Conservation (phyloP, 345 rosid species). For the Cardamine occulta region DNA sequence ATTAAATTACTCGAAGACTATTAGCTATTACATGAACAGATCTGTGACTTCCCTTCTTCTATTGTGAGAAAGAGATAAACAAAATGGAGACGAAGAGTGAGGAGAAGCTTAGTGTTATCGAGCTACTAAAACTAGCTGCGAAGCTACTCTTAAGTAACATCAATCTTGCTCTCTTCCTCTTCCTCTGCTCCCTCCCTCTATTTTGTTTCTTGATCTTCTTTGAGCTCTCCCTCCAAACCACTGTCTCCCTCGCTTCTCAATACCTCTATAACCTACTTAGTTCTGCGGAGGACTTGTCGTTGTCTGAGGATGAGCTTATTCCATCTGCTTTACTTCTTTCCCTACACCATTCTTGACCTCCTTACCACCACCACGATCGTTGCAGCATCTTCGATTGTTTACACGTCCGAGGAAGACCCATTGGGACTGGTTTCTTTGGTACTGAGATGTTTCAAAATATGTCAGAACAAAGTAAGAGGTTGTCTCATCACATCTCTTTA, state of each 20-base stretch:
- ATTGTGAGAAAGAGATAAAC: background rate
- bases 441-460: slow-evolving; percentile 14
- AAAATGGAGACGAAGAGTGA: slow-evolving; percentile 21
- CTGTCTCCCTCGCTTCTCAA: slow-evolving; percentile 9
- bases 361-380: background rate
- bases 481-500: slow-evolving; percentile 49
- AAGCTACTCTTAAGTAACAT: slow-evolving; percentile 27
- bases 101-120: slow-evolving; percentile 43
- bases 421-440: slow-evolving; percentile 15
- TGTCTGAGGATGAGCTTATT: background rate
- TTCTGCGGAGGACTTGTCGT: background rate
- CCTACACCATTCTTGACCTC: slow-evolving; percentile 9
- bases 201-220: slow-evolving; percentile 44
- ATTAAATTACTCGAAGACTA: background rate
- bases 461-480: slow-evolving; percentile 36
- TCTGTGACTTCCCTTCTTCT: background rate
- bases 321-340: background rate
- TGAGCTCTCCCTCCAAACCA: slow-evolving; percentile 38
- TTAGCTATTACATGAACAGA: background rate
- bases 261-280: background rate
- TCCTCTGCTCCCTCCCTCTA: slow-evolving; percentile 36
- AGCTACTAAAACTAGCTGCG: slow-evolving; percentile 38
- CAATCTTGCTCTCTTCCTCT: slow-evolving; percentile 30
- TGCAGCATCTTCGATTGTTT: background rate
- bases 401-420: slow-evolving; percentile 17